Evolutionary conservation across 495 filamentous ascomycete species (phyloP), one percentile per base, ranked within the genome.

Genomic region (Astrothelium macrocarpum): DNA sequence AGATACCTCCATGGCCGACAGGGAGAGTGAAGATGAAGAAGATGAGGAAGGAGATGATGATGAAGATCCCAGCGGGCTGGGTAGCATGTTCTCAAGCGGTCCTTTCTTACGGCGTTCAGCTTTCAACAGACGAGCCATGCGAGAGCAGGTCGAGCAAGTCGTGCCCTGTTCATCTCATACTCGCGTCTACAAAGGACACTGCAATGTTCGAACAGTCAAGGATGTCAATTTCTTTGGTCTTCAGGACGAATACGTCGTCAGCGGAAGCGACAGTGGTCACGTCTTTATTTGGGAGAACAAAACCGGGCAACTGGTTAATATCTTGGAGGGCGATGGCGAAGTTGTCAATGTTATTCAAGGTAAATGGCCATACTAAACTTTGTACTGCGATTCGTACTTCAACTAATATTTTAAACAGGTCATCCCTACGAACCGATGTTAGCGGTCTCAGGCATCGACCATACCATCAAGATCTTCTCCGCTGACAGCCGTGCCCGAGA

Each of bases 391-490:
- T 25, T 29, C n/a, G 18, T 3, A 18, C 10, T 56, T 45, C 64
- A 45, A 64, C 25, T 56, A 20, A 59, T 28, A 16, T 58, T n/a
- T 58, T 26, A 49, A 12, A 59, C 68, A 81, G 86, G 85, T 5
- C 87, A 90, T 66, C 87, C 87, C 1, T 87, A 87, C 69, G 87
- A 90, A 67, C 86, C 87, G 0, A 81, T 82, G 53, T 75, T 90
- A 32, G 87, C 87, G 1, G 84, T 82, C 10, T 87, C 84, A 0
- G 87, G 87, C 20, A 90, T 90, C 34, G 87, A 90, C 66, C 81
- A 84, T 43, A 90, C 87, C 1, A 84, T 90, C 75, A 90, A 90
- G 65, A 84, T 90, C 28, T 90, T 90, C 76, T 87, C 84, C 0
- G 76, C 86, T 1, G 87, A 90, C 69, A 76, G 72, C 59, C 75